Conservation (phyloP, 75 land plant genomes). For the Sequoiadendron giganteum region DNA sequence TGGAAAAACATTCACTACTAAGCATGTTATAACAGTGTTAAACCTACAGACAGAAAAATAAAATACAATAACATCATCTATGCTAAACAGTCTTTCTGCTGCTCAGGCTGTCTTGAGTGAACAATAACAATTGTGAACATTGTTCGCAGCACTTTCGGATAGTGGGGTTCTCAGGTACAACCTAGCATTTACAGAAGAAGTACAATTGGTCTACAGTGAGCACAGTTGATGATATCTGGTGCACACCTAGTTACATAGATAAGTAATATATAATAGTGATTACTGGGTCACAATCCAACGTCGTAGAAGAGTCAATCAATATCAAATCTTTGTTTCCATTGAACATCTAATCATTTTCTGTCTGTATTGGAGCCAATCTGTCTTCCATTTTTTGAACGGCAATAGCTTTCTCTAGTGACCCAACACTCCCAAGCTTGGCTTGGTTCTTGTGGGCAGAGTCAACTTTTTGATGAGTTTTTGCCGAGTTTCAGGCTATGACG, state of each 20-base stretch:
- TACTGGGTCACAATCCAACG: not conserved
- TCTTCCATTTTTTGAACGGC: not conserved
- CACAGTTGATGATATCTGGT: not conserved
- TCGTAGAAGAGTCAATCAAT: not conserved
- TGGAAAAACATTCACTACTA: not conserved
- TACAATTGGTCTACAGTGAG: not conserved
- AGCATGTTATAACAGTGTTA: not conserved
- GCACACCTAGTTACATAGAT: not conserved
- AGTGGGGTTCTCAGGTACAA: not conserved
- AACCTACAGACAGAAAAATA: not conserved
- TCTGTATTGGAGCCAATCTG: not conserved
- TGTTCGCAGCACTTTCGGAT: not conserved
- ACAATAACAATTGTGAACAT: not conserved
- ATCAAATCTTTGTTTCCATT: not conserved
- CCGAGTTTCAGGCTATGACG: not conserved
- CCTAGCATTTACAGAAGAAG: not conserved
- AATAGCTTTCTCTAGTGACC: not conserved
- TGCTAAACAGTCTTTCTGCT: not conserved
- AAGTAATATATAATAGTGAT: not conserved
- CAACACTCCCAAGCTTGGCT: not conserved
- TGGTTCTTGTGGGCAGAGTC: not conserved
- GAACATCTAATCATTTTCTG: not conserved
- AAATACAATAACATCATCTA: not conserved
- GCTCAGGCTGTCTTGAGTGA: not conserved
- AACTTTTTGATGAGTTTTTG: not conserved